Percentiles rank a stretch among this genome's conserved stretches.
phyloP scores from a whole-genome alignment of 495 filamentous ascomycete species.

The Melanomma pulvis-pyrius region DNA sequence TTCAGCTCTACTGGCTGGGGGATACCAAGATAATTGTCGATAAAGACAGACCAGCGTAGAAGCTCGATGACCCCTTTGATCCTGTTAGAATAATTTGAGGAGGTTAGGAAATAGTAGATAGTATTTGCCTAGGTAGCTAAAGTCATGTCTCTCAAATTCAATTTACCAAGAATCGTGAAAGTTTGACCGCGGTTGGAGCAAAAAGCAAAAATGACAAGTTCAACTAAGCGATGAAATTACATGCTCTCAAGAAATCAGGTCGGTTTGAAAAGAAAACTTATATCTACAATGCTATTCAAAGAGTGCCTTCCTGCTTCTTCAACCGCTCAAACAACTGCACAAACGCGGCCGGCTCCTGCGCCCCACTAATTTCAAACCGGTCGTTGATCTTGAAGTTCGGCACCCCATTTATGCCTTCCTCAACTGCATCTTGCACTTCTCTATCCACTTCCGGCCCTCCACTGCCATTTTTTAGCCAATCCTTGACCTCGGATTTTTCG shows the following conservation, averaged over 20 bases:
- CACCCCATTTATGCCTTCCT: conserved; percentile 66
- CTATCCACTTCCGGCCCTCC: conserved; percentile 72
- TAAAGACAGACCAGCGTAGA: too few species aligned
- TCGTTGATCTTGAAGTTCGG: conserved; percentile 65
- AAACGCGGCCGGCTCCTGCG: conserved; percentile 46
- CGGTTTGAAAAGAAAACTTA: background rate
- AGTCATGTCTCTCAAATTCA: too few species aligned
- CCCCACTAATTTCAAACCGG: conserved; percentile 43
- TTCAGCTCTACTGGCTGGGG: too few species aligned
- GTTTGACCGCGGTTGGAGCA: background rate
- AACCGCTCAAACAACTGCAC: conserved; percentile 45
- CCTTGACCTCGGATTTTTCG: conserved; percentile 59
- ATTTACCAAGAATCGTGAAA: background rate
- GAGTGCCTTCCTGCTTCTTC: conserved; percentile 35
- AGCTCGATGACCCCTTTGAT: too few species aligned
- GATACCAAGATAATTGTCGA: too few species aligned
- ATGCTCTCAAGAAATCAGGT: background rate
- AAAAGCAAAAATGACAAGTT: too few species aligned
- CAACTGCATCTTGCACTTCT: conserved; percentile 64
- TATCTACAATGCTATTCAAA: background rate
- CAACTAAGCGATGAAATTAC: too few species aligned
- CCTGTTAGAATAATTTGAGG: too few species aligned
- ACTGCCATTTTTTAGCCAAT: conserved; percentile 63
- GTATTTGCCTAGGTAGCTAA: too few species aligned
- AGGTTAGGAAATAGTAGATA: too few species aligned